A percentile compares a stretch with the other conserved stretches of the same genome.
These are phyloP conservation scores for Aegle marmelos DNA, from an alignment of 345 rosid genomes.

Conservation along the genomic window DNA sequence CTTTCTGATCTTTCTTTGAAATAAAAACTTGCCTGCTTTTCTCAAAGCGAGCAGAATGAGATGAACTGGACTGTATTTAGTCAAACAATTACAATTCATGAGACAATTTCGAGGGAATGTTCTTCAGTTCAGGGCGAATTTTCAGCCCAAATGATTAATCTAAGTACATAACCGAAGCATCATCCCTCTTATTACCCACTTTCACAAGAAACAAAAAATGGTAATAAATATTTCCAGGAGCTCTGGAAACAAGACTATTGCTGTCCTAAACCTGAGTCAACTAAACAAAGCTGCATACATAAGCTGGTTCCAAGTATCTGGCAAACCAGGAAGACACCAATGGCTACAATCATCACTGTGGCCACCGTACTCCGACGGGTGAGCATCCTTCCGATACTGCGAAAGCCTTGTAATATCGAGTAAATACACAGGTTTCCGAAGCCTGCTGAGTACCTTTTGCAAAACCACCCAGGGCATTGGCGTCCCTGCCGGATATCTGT, in stretches of 20 bases:
- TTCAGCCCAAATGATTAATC: not conserved
- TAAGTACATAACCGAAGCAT: conserved; percentile 24
- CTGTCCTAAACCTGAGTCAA: conserved; percentile 8
- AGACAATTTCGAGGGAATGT: not conserved
- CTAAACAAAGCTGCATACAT: conserved; percentile 53
- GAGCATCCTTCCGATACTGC: conserved; percentile 68
- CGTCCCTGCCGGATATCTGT: conserved; percentile 63
- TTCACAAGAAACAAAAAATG: not conserved
- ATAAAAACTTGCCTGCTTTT: no score
- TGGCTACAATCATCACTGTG: conserved; percentile 69
- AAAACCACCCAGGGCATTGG: conserved; percentile 72
- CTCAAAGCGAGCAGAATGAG: no score
- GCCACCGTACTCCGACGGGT: conserved; percentile 59
- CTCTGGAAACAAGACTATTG: conserved; percentile 9
- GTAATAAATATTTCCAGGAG: not conserved
- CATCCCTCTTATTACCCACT: conserved; percentile 19
- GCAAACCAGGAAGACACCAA: conserved; percentile 97
- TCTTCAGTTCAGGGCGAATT: not conserved
- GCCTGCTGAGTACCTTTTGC: conserved; percentile 65
- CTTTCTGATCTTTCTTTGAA: no score
- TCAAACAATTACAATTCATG: not conserved
- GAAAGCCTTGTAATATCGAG: conserved; percentile 71
- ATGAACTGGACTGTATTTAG: not conserved
- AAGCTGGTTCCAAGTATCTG: conserved; percentile 87
- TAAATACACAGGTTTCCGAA: conserved; percentile 66